These are phyloP conservation scores for Lactarius vividus DNA, from an alignment of 768 basidiomycete genomes.

Conservation along the genomic window DNA sequence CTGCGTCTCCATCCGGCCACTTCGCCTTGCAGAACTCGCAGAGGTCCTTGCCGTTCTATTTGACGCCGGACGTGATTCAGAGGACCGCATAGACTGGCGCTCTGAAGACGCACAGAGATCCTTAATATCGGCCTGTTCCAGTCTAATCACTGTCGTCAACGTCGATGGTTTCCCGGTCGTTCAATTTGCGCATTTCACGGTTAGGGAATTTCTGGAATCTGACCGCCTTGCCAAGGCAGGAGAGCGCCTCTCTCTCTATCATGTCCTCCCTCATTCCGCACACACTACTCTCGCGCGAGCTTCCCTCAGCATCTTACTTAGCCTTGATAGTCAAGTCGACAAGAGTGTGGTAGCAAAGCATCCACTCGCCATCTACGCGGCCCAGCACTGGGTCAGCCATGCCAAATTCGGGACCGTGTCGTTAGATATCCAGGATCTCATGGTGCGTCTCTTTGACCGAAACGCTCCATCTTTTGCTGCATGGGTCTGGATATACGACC, in stretches of 20 bases:
- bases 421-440: background rate
- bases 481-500: conserved; percentile 18
- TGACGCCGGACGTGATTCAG: background rate
- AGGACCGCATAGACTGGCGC: background rate
- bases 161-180: background rate
- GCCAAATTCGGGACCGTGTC: background rate
- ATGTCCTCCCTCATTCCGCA: background rate
- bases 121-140: background rate
- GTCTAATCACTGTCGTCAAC: background rate
- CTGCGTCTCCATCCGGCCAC: background rate
- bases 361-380: conserved; percentile 13
- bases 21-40: conserved; percentile 12
- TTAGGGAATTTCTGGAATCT: conserved; percentile 14
- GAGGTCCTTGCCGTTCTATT: background rate
- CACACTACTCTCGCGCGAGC: conserved; percentile 6
- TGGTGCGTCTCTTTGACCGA: conserved; percentile 1
- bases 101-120: background rate
- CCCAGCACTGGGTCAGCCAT: conserved; percentile 9
- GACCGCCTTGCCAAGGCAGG: background rate
- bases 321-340: background rate
- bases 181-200: conserved; percentile 14
- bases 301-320: conserved; percentile 7
- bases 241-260: background rate
- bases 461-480: background rate
- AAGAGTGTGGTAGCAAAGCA: background rate